phyloP scores from a whole-genome alignment of 1,284 basidiomycete species.

The Violaceomyces palustris region DNA sequence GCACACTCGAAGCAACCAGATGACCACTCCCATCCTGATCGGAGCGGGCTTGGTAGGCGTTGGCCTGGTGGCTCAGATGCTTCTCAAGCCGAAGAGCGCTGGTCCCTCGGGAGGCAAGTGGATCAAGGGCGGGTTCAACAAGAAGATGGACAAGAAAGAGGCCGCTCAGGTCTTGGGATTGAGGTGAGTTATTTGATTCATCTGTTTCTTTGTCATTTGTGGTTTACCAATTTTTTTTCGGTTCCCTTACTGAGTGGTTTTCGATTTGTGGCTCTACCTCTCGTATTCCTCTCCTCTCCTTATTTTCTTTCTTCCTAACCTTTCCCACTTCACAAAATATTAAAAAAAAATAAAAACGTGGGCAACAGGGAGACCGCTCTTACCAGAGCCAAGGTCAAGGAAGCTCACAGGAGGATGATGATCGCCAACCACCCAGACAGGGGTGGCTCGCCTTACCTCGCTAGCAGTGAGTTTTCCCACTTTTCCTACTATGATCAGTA shows the following conservation, averaged over 20 bases:
- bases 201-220: too few species aligned
- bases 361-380: slow-evolving; percentile 47
- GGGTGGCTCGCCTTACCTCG: slow-evolving; percentile 89
- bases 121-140: slow-evolving; percentile 87
- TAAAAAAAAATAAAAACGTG: too few species aligned
- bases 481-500: not conserved
- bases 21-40: slow-evolving; percentile 40
- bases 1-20: slow-evolving; percentile 18
- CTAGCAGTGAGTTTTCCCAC: slow-evolving; percentile 61
- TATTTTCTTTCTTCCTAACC: not conserved
- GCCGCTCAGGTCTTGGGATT: slow-evolving; percentile 87
- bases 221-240: too few species aligned
- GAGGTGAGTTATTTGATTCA: slow-evolving; percentile 17
- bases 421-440: slow-evolving; percentile 83
- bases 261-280: too few species aligned
- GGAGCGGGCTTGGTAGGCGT: slow-evolving; percentile 41
- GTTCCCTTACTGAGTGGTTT: too few species aligned
- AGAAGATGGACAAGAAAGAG: slow-evolving; percentile 92
- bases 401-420: slow-evolving; percentile 53
- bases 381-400: slow-evolving; percentile 49
- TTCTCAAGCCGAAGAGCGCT: slow-evolving; percentile 43
- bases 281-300: not conserved
- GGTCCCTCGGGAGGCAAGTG: slow-evolving; percentile 67
- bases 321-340: not conserved
- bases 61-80: slow-evolving; percentile 37